Conservation (phyloP, 306 rosid species). For the Rosa lucieae region DNA sequence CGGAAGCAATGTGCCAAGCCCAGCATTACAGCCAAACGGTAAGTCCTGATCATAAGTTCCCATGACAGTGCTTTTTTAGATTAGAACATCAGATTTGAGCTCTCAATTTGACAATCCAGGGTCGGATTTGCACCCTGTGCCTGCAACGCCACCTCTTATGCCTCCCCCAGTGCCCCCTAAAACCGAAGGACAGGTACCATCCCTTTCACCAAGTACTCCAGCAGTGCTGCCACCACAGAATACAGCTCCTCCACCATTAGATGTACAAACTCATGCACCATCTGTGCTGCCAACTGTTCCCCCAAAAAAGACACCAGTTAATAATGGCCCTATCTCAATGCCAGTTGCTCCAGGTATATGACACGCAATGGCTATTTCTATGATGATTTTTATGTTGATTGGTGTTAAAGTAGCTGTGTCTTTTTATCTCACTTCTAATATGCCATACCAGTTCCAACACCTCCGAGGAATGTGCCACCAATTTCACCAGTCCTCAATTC, state of each 20-base stretch:
- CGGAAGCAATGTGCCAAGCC: constrained; percentile 45
- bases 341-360: constrained; percentile 58
- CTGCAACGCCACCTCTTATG: constrained; percentile 41
- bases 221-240: constrained; percentile 33
- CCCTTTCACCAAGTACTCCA: constrained; percentile 43
- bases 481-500: constrained; percentile 53
- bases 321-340: constrained; percentile 23
- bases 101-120: constrained; percentile 46
- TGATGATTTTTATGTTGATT: constrained; percentile 23
- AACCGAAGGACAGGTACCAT: constrained; percentile 39
- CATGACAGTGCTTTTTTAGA: constrained; percentile 14
- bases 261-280: constrained; percentile 38
- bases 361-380: constrained; percentile 3
- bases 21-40: constrained; percentile 54
- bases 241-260: constrained; percentile 42
- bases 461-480: constrained; percentile 43
- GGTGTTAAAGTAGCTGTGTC: constrained; percentile 8
- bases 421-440: neutral
- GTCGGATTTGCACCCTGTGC: constrained; percentile 43
- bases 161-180: constrained; percentile 43
- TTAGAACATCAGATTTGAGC: constrained; percentile 22
- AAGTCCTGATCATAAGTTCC: constrained; percentile 28
- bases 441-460: constrained; percentile 48
- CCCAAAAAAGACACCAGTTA: constrained; percentile 21
- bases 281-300: constrained; percentile 34